Evolutionary conservation across 2,329 filamentous ascomycete genomes (phyloP), one percentile per base, ranked within the genome.

Genomic region (Annulohypoxylon truncatum): DNA sequence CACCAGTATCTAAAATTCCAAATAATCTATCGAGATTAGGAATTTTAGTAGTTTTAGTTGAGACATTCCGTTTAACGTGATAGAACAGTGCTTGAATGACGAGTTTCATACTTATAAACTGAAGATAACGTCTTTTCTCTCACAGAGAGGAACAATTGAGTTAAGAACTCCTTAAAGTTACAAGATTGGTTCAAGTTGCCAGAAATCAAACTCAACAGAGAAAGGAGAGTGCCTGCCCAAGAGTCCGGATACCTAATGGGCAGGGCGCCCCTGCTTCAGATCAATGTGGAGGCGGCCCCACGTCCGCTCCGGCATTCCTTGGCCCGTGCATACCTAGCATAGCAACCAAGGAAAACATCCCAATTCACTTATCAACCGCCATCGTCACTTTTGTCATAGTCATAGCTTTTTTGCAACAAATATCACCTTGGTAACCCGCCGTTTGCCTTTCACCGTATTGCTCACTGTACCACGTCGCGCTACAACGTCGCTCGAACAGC

Each of bases 281-380:
- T 66, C 63, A 46, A 35, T 65, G 61, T 58, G 56, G 65, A 61
- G 65, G 28, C 22, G 29, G 48, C 6, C 35, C 46, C 35, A 18
- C 13, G 6, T 48, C 13, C 9, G 13, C 12, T 48, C 29, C 51
- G 52, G 58, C 33, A 57, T 57, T 33, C 12, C 3, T 0, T 67
- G 67, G 69, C 24, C 59, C 69, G 67, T 71, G 69, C 69, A 35
- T 51, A n/a, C n/a, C n/a, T n/a, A 51, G 35, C 69, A 68, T 71
- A 71, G 69, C 69, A 71, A 71, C 69, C 65, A 66, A 62, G 60
- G 50, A 71, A 71, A 71, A 71, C 69, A 71, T 63, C 22, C 66
- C 44, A 56, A 71, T 59, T 57, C 52, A 44, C 59, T 51, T 46
- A 61, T 61, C 48, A 64, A 54, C 55, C 24, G 46, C 53, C 54